phyloP scores from a whole-genome alignment of 2,329 filamentous ascomycete genomes.

The Botryosphaeria agaves region DNA sequence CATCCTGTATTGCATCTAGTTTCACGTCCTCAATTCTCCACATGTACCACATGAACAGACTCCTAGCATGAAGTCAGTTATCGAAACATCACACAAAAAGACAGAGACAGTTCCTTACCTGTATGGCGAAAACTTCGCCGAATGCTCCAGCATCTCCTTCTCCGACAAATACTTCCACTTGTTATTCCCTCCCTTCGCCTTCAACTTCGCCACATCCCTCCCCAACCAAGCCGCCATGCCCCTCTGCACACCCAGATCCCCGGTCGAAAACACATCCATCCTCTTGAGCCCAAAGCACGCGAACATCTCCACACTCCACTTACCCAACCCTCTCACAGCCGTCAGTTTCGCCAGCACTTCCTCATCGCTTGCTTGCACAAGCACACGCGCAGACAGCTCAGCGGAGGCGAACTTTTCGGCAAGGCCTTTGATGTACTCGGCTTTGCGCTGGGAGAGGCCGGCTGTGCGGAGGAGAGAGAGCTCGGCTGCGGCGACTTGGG shows the following conservation, averaged over 20 bases:
- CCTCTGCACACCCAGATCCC: slow-evolving; percentile 82
- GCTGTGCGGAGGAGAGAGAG: slow-evolving; percentile 61
- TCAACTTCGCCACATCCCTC: slow-evolving; percentile 67
- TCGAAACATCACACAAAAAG: slow-evolving; percentile 2
- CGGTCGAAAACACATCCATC: slow-evolving; percentile 82
- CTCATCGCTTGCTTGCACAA: slow-evolving; percentile 67
- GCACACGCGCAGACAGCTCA: slow-evolving; percentile 57
- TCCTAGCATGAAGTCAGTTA: slow-evolving; percentile 29
- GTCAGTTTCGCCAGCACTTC: slow-evolving; percentile 69
- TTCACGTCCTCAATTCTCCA: slow-evolving; percentile 76
- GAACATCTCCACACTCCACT: slow-evolving; percentile 97
- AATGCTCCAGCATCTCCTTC: slow-evolving; percentile 73
- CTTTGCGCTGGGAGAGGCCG: slow-evolving; percentile 84
- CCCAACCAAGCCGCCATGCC: slow-evolving; percentile 84
- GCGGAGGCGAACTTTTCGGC: slow-evolving; percentile 63
- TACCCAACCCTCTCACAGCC: slow-evolving; percentile 71
- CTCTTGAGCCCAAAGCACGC: slow-evolving; percentile 88
- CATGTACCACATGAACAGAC: slow-evolving; percentile 97
- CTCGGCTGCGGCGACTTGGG: slow-evolving; percentile 46
- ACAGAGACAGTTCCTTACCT: slow-evolving; percentile 26
- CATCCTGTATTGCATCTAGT: slow-evolving; percentile 31
- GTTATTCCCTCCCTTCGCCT: slow-evolving; percentile 61
- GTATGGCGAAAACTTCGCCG: slow-evolving; percentile 70
- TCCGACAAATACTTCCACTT: slow-evolving; percentile 93
- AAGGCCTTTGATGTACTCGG: slow-evolving; percentile 80